Evolutionary conservation across 2,329 filamentous ascomycete genomes (phyloP).

Genomic region (Fusarium duplospermum): DNA sequence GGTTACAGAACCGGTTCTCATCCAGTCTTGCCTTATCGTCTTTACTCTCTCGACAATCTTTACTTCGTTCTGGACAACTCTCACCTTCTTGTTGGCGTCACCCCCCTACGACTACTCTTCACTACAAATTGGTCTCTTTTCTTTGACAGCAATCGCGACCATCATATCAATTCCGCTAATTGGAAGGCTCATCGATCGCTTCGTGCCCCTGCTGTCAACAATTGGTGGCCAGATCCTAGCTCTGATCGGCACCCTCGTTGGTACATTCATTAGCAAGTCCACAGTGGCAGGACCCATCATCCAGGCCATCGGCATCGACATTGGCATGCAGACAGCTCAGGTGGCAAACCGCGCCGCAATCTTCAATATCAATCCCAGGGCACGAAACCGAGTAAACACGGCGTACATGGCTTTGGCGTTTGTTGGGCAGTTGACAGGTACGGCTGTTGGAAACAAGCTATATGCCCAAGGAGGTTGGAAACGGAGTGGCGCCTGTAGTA

Average conservation of each 20-base stretch:
- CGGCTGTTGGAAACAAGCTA: constrained; percentile 66
- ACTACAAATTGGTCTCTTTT: constrained; percentile 80
- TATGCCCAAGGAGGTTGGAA: constrained; percentile 65
- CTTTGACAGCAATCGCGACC: constrained; percentile 78
- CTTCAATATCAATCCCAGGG: constrained; percentile 76
- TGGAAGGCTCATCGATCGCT: constrained; percentile 75
- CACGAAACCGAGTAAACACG: constrained; percentile 81
- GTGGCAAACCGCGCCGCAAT: constrained; percentile 79
- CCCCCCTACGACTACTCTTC: constrained; percentile 76
- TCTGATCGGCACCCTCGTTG: constrained; percentile 71
- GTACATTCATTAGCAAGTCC: constrained; percentile 74
- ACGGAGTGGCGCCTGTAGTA: constrained; percentile 56
- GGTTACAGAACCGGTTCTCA: constrained; percentile 72
- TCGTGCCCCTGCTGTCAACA: constrained; percentile 75
- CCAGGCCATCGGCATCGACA: constrained; percentile 76
- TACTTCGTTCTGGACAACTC: constrained; percentile 69
- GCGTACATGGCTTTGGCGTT: constrained; percentile 85
- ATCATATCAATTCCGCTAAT: constrained; percentile 77
- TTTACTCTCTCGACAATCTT: constrained; percentile 68
- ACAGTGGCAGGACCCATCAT: constrained; percentile 78
- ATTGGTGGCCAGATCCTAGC: constrained; percentile 70
- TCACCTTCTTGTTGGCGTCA: constrained; percentile 81
- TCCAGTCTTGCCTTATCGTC: constrained; percentile 75
- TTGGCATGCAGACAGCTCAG: constrained; percentile 78
- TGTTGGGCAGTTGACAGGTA: constrained; percentile 79